Conservation (phyloP, 192 early-diverging fungal genomes). For the Lobosporangium transversale region DNA sequence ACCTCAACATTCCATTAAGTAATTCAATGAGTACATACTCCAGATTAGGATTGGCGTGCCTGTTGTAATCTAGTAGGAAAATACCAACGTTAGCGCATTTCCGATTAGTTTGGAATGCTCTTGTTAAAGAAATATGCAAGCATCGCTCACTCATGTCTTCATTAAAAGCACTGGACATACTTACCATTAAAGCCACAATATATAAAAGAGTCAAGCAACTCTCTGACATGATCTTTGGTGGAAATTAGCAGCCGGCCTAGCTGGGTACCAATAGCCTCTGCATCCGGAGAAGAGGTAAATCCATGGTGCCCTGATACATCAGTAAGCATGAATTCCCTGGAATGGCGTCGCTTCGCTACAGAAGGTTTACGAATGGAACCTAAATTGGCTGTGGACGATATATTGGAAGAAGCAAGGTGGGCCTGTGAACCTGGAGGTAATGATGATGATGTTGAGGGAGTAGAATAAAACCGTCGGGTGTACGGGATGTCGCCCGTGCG, state of each 20-base stretch:
- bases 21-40: slow-evolving; percentile 40
- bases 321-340: neutral
- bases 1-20: slow-evolving; percentile 34
- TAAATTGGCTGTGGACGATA: neutral
- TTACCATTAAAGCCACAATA: slow-evolving; percentile 7
- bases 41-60: slow-evolving; percentile 16
- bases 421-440: neutral
- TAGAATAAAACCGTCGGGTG: slow-evolving; percentile 10
- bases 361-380: neutral
- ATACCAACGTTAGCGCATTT: neutral
- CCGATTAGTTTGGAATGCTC: no score
- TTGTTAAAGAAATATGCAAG: neutral
- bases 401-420: neutral
- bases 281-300: slow-evolving; percentile 7
- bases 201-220: slow-evolving; percentile 25
- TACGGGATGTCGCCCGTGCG: slow-evolving; percentile 11
- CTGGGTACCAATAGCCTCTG: slow-evolving; percentile 9
- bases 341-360: neutral
- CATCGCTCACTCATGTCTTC: neutral
- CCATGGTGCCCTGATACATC: neutral
- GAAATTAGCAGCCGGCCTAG: slow-evolving; percentile 30
- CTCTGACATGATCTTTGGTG: slow-evolving; percentile 23
- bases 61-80: neutral
- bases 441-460: neutral
- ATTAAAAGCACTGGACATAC: neutral